phyloP scores from a whole-genome alignment of 257 asterid species.

The Solanum arcanum region DNA sequence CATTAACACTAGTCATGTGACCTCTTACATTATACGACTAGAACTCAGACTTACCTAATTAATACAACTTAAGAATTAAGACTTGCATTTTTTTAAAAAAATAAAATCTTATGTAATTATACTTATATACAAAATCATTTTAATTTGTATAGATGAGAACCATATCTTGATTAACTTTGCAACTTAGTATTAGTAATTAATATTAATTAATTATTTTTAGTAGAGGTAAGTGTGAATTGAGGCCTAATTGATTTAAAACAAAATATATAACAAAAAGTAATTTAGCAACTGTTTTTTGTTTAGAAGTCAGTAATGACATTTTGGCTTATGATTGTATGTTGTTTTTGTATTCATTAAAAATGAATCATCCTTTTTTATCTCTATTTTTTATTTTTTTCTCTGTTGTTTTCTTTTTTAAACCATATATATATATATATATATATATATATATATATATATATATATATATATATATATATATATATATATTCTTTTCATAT shows the following conservation, averaged over 20 bases:
- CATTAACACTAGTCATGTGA: background rate
- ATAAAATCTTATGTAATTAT: background rate
- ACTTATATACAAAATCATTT: background rate
- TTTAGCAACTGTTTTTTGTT: conserved; percentile 20
- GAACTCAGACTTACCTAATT: background rate
- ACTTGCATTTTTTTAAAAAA: background rate
- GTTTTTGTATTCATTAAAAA: background rate
- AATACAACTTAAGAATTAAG: background rate
- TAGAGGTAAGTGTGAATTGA: background rate
- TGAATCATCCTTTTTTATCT: background rate
- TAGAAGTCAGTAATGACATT: conserved; percentile 43
- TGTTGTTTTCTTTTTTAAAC: too few relatives aligned
- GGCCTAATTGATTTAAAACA: background rate
- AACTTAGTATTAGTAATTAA: background rate
- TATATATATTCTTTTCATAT: background rate
- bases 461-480: too few relatives aligned
- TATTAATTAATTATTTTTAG: background rate
- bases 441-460: too few relatives aligned
- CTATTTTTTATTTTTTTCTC: background rate
- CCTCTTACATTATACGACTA: background rate
- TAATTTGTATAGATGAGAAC: background rate
- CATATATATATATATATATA: too few relatives aligned
- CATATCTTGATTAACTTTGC: background rate
- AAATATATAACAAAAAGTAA: background rate
- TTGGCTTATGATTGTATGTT: conserved; percentile 26